Base-by-base conservation (phyloP, 2,329 filamentous ascomycete genomes). In the Exophiala alcalophila region DNA sequence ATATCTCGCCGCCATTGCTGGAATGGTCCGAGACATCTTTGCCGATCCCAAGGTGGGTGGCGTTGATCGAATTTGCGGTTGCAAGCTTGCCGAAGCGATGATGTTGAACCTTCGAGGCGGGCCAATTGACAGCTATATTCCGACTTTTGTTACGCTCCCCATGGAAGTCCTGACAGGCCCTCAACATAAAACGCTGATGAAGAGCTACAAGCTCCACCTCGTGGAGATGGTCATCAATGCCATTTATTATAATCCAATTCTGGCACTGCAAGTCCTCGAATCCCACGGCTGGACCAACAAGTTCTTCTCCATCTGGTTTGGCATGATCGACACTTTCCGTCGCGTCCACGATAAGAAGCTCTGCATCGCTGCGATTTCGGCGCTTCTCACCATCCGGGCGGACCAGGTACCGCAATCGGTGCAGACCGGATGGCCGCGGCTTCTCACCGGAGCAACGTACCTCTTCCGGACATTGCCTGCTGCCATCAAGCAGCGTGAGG, bases 191-290 rank as follows among this genome's bases (percentile, higher is more conserved):
- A 83, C 94, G 56, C 49, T 53, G 11, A 40, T 56, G 20, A 96
- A 94, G 73, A 90, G 87, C 3, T 94, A 96, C 66, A 84, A 87
- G 59, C 90, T 97, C 40, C 91, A 98, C 64, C 71, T 98, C 30
- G 94, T 98, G 86, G 92, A 98, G 70, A 94, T 98, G 82, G 82
- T 98, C 45, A 95, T 98, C 73, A 97, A 97, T 67, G 82, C 86
- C 41, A 89, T 97, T 58, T 94, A 97, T 74, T 98, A 98, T 74
- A 96, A 95, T 70, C 90, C 92, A 1, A 69, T 84, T 30, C 74
- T 96, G 47, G 78, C 89, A 16, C 77, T 98, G 15, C 83, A 89
- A 50, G 81, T 95, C 25, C 77, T 98, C n/a, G 92, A 98, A 69
- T 70, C 76, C 39, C 91, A 94, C 59, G 84, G 81, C 48, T 96